Percentiles rank a stretch among this genome's conserved stretches.
Conservation (phyloP, 116 monocot species). For the Trichopus zeylanicus region DNA sequence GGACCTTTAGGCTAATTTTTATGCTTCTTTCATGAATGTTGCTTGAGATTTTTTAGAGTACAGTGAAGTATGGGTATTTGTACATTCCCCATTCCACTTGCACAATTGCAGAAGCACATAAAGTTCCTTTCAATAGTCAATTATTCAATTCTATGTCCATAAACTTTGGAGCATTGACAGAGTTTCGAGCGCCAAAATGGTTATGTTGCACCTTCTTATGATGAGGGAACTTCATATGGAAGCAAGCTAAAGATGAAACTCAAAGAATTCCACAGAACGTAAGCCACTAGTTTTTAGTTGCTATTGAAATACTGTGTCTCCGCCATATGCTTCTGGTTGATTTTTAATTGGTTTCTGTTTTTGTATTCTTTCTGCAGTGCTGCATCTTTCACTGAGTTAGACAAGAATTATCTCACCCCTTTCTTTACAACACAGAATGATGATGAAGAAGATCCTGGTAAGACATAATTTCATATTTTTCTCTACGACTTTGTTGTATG, state of each 20-base stretch:
- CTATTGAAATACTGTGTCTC: not conserved
- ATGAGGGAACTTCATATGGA: conserved; percentile 75
- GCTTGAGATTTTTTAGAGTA: too few relatives aligned
- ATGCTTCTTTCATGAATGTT: too few relatives aligned
- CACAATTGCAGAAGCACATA: too few relatives aligned
- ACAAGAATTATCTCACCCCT: conserved; percentile 95
- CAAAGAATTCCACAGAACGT: conserved; percentile 82
- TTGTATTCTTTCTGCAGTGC: conserved; percentile 39
- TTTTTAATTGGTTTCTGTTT: conserved; percentile 1
- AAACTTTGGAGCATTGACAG: too few relatives aligned
- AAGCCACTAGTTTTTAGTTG: not conserved
- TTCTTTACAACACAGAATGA: conserved; percentile 95
- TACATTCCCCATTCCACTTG: too few relatives aligned
- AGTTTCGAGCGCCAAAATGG: too few relatives aligned
- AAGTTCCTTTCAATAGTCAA: too few relatives aligned
- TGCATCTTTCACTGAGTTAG: conserved; percentile 76
- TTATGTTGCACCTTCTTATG: conserved; percentile 57
- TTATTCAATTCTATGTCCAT: too few relatives aligned
- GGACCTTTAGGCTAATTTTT: too few relatives aligned
- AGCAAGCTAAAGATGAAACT: conserved; percentile 78
- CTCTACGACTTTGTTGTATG: conserved; percentile 5
- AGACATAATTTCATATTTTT: conserved; percentile 4
- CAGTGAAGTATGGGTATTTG: too few relatives aligned
- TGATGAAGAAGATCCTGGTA: conserved; percentile 60
- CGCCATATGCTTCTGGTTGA: not conserved